These are phyloP conservation scores for Pelargonium citronellum DNA, from an alignment of 441 rosid genomes.

Conservation along the genomic window DNA sequence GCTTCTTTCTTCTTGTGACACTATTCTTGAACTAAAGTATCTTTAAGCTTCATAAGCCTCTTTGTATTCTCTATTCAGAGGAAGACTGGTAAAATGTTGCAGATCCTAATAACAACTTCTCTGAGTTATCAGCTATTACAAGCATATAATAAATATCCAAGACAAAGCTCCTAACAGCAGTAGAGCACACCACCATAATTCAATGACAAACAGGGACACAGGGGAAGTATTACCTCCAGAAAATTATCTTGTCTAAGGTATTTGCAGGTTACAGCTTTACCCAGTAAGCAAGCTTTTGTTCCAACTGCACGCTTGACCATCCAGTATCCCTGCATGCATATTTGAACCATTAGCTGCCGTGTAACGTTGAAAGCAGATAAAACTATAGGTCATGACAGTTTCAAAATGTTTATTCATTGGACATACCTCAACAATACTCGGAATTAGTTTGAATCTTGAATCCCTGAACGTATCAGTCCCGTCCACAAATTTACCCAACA, in stretches of 20 bases:
- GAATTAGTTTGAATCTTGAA: constrained; percentile 80
- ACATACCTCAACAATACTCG: constrained; percentile 64
- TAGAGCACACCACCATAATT: no score
- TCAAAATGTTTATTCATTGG: neutral
- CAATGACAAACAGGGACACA: no score
- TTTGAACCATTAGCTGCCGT: constrained; percentile 6
- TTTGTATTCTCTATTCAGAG: no score
- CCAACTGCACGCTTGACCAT: constrained; percentile 98
- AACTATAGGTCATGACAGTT: neutral
- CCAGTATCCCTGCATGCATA: constrained; percentile 68
- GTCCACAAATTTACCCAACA: constrained; percentile 66
- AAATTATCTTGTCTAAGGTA: constrained; percentile 89
- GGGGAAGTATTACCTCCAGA: constrained; percentile 64
- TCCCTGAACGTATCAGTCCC: constrained; percentile 74
- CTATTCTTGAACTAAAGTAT: no score
- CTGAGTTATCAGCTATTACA: no score
- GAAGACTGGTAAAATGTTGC: no score
- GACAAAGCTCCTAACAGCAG: no score
- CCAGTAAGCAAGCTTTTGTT: constrained; percentile 83
- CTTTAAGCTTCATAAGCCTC: no score
- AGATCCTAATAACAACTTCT: no score
- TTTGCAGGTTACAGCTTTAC: constrained; percentile 95
- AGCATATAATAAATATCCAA: no score
- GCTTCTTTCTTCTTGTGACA: no score
- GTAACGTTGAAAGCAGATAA: constrained; percentile 12